Percentiles rank a stretch among this genome's conserved stretches.
phyloP scores from a whole-genome alignment of 1,284 basidiomycete genomes.

The Sutorius eximius region DNA sequence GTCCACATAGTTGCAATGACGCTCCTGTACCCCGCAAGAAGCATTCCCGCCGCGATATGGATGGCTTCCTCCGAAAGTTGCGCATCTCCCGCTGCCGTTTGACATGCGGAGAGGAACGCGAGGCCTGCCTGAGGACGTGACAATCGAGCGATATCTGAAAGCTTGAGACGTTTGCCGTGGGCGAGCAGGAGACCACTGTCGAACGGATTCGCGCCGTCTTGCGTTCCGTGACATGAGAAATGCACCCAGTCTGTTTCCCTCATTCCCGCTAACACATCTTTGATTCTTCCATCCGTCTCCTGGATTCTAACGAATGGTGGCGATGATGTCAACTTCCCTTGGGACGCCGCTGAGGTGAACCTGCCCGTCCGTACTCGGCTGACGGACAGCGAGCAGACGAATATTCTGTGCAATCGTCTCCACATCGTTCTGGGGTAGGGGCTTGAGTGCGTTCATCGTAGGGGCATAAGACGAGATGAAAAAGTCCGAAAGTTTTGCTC shows the following conservation, averaged over 20 bases:
- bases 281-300: constrained; percentile 6
- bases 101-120: background rate
- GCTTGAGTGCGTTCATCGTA: constrained; percentile 5
- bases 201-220: background rate
- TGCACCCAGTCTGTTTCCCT: background rate
- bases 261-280: background rate
- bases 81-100: background rate
- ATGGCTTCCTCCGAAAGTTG: background rate
- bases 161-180: background rate
- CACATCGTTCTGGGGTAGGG: background rate
- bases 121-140: background rate
- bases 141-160: background rate
- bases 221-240: background rate
- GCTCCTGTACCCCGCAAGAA: background rate
- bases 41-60: background rate
- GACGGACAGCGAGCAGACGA: constrained; percentile 10
- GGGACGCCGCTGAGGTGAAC: background rate
- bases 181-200: background rate
- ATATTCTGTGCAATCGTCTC: background rate
- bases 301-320: background rate
- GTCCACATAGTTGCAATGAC: constrained; percentile 1
- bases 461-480: constrained; percentile 16
- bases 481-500: constrained; percentile 11
- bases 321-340: background rate
- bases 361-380: constrained; percentile 10